Evolutionary conservation across 495 filamentous ascomycete genomes (phyloP).

Genomic region (Lasiosphaeria miniovina): DNA sequence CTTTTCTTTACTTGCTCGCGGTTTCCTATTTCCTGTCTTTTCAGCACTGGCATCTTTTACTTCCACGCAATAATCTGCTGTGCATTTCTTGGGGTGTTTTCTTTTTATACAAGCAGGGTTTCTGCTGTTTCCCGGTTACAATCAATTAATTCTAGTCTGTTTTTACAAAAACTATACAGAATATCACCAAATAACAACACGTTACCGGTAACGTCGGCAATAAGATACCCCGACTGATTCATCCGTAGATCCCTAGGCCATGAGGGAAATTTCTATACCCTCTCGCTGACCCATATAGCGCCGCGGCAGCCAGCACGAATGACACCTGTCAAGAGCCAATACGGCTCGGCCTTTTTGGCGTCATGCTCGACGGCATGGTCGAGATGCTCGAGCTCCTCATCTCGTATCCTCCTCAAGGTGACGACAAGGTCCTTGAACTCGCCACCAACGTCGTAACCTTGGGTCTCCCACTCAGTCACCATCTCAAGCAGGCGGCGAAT

Average conservation of each 20-base stretch:
- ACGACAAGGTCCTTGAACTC: constrained; percentile 72
- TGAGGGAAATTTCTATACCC: constrained; percentile 59
- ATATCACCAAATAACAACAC: background rate
- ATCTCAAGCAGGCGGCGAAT: constrained; percentile 76
- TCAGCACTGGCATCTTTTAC: too few species aligned
- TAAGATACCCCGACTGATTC: background rate
- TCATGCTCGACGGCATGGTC: constrained; percentile 94
- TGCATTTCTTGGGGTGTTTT: too few species aligned
- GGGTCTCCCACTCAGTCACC: constrained; percentile 60
- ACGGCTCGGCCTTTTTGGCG: constrained; percentile 79
- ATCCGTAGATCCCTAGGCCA: constrained; percentile 1
- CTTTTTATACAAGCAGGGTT: too few species aligned
- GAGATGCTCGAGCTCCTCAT: constrained; percentile 95
- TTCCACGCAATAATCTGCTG: too few species aligned
- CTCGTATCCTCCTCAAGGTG: constrained; percentile 78
- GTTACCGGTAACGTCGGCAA: too few species aligned
- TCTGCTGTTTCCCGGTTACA: too few species aligned
- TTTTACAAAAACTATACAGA: too few species aligned
- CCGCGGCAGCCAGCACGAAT: constrained; percentile 85
- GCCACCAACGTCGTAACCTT: constrained; percentile 73
- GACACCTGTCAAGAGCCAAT: constrained; percentile 82
- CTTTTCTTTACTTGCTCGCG: too few species aligned
- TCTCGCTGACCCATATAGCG: constrained; percentile 92
- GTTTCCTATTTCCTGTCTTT: too few species aligned
- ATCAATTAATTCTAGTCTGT: too few species aligned